Conservation (phyloP, 2,329 filamentous ascomycete genomes). For the Aspergillus sp. region DNA sequence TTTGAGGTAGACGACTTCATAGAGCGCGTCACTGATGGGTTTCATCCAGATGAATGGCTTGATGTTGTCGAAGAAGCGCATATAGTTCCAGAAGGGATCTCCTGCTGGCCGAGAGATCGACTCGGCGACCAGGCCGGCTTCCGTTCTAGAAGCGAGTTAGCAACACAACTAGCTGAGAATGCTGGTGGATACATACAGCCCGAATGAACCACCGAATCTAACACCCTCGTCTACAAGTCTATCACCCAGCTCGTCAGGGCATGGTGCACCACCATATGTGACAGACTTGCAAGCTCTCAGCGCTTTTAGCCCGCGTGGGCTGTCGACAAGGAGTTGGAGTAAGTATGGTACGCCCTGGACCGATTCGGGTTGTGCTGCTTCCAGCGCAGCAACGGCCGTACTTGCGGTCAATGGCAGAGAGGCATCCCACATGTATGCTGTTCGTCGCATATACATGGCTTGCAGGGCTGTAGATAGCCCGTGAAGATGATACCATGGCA, state of each 20-base stretch:
- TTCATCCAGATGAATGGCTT: constrained; percentile 42
- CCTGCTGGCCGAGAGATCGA: constrained; percentile 41
- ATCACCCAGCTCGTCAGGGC: constrained; percentile 47
- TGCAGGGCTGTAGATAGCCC: constrained; percentile 46
- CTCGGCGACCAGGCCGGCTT: constrained; percentile 47
- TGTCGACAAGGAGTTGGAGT: constrained; percentile 44
- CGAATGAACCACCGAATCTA: constrained; percentile 43
- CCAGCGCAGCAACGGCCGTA: constrained; percentile 38
- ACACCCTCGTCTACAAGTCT: constrained; percentile 40
- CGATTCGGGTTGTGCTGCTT: constrained; percentile 41
- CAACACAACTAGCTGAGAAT: not conserved
- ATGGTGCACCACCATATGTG: constrained; percentile 44
- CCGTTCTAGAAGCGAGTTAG: constrained; percentile 37
- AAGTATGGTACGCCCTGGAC: constrained; percentile 47
- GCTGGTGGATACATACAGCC: constrained; percentile 35
- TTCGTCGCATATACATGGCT: constrained; percentile 48
- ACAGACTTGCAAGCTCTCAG: constrained; percentile 43
- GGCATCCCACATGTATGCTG: constrained; percentile 46
- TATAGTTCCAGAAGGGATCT: constrained; percentile 48
- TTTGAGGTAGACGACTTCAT: constrained; percentile 34
- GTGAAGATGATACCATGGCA: constrained; percentile 50
- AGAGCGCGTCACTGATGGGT: constrained; percentile 28
- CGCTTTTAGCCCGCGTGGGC: constrained; percentile 36
- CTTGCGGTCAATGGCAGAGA: constrained; percentile 42
- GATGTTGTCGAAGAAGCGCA: constrained; percentile 43